phyloP scores from a whole-genome alignment of 2,329 filamentous ascomycete species.

The Pestalotiopsis sp. region DNA sequence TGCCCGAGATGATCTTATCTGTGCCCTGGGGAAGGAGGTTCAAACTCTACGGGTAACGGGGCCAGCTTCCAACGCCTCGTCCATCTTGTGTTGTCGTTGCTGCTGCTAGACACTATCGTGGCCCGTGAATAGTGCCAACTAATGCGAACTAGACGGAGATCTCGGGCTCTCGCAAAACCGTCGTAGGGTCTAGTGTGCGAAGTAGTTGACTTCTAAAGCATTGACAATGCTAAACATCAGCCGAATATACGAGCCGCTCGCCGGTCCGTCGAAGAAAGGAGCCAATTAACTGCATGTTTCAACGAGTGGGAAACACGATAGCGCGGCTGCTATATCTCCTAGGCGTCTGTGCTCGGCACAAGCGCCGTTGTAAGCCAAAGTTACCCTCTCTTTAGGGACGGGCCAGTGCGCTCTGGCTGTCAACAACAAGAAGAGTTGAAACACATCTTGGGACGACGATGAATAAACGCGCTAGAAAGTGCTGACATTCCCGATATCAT shows the following conservation, averaged over 20 bases:
- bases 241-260: not conserved
- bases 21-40: not conserved
- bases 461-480: not conserved
- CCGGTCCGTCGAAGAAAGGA: not conserved
- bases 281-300: not conserved
- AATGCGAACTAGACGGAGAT: not conserved
- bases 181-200: not conserved
- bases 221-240: not conserved
- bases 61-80: too few relatives aligned
- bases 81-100: not conserved
- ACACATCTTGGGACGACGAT: not conserved
- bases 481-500: not conserved
- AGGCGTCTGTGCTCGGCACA: constrained; percentile 7
- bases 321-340: not conserved
- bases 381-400: not conserved
- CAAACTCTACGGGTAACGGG: not conserved
- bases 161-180: not conserved
- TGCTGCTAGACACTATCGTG: not conserved
- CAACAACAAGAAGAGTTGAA: not conserved
- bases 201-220: not conserved
- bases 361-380: not conserved
- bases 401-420: not conserved
- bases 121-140: not conserved
- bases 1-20: not conserved
- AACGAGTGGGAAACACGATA: not conserved